Conservation (phyloP, 306 rosid genomes). For the barrel medic (Medicago truncatula) region DNA sequence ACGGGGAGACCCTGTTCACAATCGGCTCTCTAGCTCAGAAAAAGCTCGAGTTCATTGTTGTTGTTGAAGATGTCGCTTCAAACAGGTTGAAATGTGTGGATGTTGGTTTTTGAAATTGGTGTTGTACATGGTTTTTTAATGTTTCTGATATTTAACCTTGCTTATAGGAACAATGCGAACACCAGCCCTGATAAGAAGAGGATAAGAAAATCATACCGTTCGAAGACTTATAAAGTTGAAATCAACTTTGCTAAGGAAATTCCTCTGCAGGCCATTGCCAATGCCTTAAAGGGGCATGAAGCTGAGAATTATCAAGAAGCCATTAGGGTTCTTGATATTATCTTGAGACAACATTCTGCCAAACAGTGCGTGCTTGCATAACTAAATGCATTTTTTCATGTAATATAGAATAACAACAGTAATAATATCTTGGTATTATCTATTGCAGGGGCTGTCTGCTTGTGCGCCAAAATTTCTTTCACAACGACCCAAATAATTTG, state of each 20-base stretch:
- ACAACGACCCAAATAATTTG: conserved; percentile 64
- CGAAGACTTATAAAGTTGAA: conserved; percentile 79
- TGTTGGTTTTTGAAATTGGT: neutral
- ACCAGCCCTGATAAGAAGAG: conserved; percentile 75
- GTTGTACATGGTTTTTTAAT: neutral
- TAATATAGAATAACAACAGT: neutral
- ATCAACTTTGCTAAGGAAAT: conserved; percentile 83
- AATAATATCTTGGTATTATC: neutral
- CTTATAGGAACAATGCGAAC: conserved; percentile 68
- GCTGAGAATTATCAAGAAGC: conserved; percentile 90
- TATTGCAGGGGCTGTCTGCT: conserved; percentile 89
- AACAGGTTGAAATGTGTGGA: conserved; percentile 56
- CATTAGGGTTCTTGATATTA: conserved; percentile 81
- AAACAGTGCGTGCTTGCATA: conserved; percentile 63
- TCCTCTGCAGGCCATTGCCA: conserved; percentile 78
- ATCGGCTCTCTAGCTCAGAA: conserved; percentile 83
- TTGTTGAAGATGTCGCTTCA: conserved; percentile 70
- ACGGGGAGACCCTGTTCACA: conserved; percentile 90
- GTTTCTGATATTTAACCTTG: neutral
- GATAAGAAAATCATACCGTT: conserved; percentile 58
- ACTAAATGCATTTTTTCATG: neutral
- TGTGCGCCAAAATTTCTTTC: conserved; percentile 88
- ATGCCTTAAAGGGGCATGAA: conserved; percentile 84
- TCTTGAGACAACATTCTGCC: conserved; percentile 90
- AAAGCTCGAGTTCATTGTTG: conserved; percentile 81